Evolutionary conservation across 805 yeast genomes (phyloP), one percentile per base, ranked within the genome.

Genomic region (Yueomyces sp.): DNA sequence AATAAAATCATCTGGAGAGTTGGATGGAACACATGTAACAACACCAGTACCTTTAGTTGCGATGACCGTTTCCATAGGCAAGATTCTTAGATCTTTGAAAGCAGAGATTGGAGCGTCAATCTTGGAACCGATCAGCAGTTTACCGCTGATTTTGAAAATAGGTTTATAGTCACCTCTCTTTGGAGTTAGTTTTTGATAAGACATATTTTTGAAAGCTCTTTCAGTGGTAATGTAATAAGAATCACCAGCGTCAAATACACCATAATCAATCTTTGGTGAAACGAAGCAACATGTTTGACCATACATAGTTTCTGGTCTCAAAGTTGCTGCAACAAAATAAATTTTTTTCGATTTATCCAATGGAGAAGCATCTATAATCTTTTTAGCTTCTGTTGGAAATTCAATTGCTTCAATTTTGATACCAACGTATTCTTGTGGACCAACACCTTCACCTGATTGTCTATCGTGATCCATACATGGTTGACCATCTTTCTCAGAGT

Each of bases 401-500:
- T 74, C 73, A 38, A 76, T 69, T 32, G 85, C 81, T 62, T 76
- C 69, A 57, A 92, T 90, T 74, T 92, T 92, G 62, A 92, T 77
- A 54, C 88, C 96, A 33, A 85, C 79, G 66, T 92, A 92, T 66
- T 92, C 98, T 68, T 92, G 97, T 38, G 98, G 96, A 52, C 81
- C 75, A 39, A 92, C 92, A 65, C 94, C 97, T 70, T 92, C 98
- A 62, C 98, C 98, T 41, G 90, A 77, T 65, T 76, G 83, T 73
- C 98, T 81, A 67, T 92, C 98, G 66, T 92, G 98, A 66, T 92
- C 98, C 90, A 92, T 88, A 73, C 98, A 92, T 37, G 98, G 94
- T 72, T 92, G 98, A 51, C 96, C 96, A 67, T 92, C 98, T 68
- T 85, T 90, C 62, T 87, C 95, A 38, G 97, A 88, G 69, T 85